Percentiles rank a stretch among this genome's conserved stretches.
Conservation (phyloP, 371 early-diverging fungal genomes). For the Mucor mucedo region DNA sequence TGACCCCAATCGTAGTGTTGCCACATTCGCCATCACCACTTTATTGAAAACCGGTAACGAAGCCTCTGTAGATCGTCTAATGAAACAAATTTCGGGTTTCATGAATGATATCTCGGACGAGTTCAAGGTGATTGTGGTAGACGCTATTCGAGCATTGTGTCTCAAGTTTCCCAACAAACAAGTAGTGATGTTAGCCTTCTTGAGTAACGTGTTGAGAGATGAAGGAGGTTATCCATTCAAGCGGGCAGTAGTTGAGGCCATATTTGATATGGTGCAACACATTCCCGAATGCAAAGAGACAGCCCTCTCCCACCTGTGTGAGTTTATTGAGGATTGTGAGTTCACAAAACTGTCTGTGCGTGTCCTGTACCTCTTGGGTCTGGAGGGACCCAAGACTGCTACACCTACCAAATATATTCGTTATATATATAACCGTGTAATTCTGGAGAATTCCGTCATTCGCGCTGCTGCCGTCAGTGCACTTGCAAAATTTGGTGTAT, state of each 20-base stretch:
- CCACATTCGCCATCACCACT: constrained; percentile 98
- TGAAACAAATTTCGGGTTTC: constrained; percentile 97
- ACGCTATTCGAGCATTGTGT: constrained; percentile 94
- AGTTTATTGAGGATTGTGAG: constrained; percentile 99
- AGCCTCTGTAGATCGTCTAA: constrained; percentile 95
- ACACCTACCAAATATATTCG: constrained; percentile 96
- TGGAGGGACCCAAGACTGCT: constrained; percentile 91
- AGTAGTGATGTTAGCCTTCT: constrained; percentile 88
- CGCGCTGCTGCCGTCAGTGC: constrained; percentile 97
- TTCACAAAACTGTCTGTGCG: constrained; percentile 96
- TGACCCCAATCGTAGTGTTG: constrained; percentile 95
- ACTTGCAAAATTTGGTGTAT: constrained; percentile 91
- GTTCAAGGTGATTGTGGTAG: constrained; percentile 97
- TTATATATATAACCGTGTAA: constrained; percentile 98
- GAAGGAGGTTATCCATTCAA: constrained; percentile 98
- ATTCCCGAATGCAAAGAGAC: constrained; percentile 94
- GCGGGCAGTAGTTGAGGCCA: constrained; percentile 94
- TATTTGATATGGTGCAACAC: constrained; percentile 92
- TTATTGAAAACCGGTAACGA: constrained; percentile 98
- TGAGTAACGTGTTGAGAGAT: constrained; percentile 92
- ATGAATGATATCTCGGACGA: constrained; percentile 98
- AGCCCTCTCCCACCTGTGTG: constrained; percentile 94
- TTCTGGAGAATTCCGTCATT: constrained; percentile 95
- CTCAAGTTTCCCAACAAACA: constrained; percentile 98
- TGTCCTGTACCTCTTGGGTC: constrained; percentile 91